Evolutionary conservation across 805 yeast species (phyloP).

Genomic region (Saccharomyces mikatae): DNA sequence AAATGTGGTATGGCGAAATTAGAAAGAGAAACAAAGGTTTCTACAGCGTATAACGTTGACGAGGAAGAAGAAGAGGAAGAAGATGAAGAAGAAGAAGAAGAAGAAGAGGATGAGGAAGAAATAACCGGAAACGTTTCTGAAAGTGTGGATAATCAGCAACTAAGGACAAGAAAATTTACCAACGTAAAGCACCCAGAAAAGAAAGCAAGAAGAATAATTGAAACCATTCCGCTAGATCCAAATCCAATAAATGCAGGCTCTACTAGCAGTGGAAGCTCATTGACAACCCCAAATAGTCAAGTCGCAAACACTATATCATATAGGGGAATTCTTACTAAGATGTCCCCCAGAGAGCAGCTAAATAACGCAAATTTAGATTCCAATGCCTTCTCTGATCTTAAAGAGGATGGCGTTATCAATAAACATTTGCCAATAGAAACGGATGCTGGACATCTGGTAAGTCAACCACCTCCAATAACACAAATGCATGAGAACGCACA

Average conservation of each 20-base stretch:
- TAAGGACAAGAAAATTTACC: slow-evolving; percentile 32
- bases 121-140: not conserved
- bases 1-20: slow-evolving; percentile 79
- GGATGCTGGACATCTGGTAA: not conserved
- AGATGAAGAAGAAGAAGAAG: slow-evolving; percentile 5
- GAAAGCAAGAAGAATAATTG: slow-evolving; percentile 64
- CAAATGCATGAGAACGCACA: slow-evolving; percentile 13
- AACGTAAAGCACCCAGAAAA: slow-evolving; percentile 56
- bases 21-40: slow-evolving; percentile 29
- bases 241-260: slow-evolving; percentile 48
- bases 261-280: slow-evolving; percentile 11
- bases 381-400: not conserved
- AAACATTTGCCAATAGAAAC: not conserved
- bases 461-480: slow-evolving; percentile 1
- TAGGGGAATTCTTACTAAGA: slow-evolving; percentile 13
- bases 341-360: slow-evolving; percentile 11
- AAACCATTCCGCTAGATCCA: slow-evolving; percentile 77
- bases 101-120: not conserved
- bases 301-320: slow-evolving; percentile 14
- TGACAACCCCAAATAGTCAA: slow-evolving; percentile 13
- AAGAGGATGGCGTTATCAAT: not conserved
- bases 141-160: slow-evolving; percentile 10
- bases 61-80: slow-evolving; percentile 31
- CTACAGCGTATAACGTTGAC: slow-evolving; percentile 9
- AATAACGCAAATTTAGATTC: not conserved